Evolutionary conservation across 73 alveolate genomes (phyloP), one percentile per base, ranked within the genome.

Genomic region (Paramecium biaurelia): DNA sequence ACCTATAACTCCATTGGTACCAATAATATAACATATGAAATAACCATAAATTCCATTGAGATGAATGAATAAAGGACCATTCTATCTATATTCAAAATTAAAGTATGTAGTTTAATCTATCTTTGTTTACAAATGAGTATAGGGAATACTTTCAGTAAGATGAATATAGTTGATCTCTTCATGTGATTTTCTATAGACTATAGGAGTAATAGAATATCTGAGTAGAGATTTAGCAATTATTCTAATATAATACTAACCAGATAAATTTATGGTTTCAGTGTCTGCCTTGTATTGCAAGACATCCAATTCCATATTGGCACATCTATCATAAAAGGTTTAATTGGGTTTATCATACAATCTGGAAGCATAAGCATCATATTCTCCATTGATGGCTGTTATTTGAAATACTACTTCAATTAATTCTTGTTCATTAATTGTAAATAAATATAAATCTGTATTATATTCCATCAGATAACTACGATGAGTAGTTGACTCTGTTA

Each of bases 291-390:
- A 79, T 30, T 42, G 12, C 6, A 79, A 15, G 7, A 45, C 45
- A 79, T 79, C 90, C 12, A 79, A 41, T 23, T 79, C 90, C 90
- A 41, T 42, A 79, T 38, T 79, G n/a, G 72, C 90, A 14, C 4
- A 14, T 14, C 43, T 79, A 41, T 79, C 76, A 45, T 18, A 45
- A 9, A 3, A 30, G 1, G 70, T 9, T 1, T 20, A 45, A 79
- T 79, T 42, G 12, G 90, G 90, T 28, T 30, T 30, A 1, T 38
- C 30, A 42, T 38, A 10, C 1, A 18, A 0, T 15, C 56, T 30
- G 4, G 90, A 79, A 14, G 90, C 45, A 79, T 20, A 79, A n/a
- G 56, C 74, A 37, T 38, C 56, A 41, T 30, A 30, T 47, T 79
- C 90, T 1, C 90, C 90, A 43, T 18, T 43, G 4, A 79, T 21